Evolutionary conservation across 306 rosid genomes (phyloP).

Genomic region (Castanea sativa): DNA sequence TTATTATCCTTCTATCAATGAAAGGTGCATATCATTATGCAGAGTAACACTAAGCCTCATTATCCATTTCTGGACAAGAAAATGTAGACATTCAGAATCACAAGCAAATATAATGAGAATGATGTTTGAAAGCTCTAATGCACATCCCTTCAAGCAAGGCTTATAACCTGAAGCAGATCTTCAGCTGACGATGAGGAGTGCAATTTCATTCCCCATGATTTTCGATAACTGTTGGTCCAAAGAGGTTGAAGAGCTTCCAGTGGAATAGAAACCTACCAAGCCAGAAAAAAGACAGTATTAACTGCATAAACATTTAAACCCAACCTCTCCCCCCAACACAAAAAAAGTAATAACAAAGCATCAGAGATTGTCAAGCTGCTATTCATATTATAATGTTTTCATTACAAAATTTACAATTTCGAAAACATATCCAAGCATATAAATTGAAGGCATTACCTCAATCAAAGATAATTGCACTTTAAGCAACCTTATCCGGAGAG

Average conservation of each 20-base stretch:
- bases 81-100: neutral
- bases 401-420: neutral
- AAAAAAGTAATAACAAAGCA: constrained; percentile 13
- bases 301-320: neutral
- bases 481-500: constrained; percentile 57
- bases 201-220: constrained; percentile 59
- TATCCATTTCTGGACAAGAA: neutral
- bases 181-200: constrained; percentile 47
- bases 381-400: neutral
- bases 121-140: constrained; percentile 6
- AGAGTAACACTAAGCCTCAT: neutral
- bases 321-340: neutral
- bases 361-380: neutral
- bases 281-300: constrained; percentile 20
- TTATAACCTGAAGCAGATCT: constrained; percentile 67
- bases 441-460: constrained; percentile 49
- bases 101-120: neutral
- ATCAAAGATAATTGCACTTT: constrained; percentile 53
- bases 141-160: constrained; percentile 8
- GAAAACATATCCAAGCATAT: constrained; percentile 21
- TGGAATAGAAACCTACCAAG: constrained; percentile 56
- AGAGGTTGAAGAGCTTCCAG: constrained; percentile 53
- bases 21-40: neutral
- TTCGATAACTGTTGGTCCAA: constrained; percentile 53
- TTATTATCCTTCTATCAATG: neutral